These are phyloP conservation scores for Zhuliangozyma blackwelliae DNA, from an alignment of 1,139 yeast genomes.

Conservation along the genomic window DNA sequence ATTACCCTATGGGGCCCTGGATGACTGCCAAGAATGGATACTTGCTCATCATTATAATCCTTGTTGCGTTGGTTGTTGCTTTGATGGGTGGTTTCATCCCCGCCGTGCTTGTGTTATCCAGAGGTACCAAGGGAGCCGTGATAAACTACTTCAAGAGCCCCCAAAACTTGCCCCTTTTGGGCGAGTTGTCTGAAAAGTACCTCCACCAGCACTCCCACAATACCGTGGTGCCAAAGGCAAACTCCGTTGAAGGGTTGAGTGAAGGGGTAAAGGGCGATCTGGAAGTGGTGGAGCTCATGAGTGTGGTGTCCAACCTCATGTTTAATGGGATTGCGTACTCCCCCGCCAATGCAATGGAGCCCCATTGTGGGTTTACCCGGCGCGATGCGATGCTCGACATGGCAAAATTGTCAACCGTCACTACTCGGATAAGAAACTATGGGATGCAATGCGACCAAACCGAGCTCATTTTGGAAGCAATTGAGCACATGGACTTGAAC, in stretches of 20 bases:
- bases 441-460: conserved; percentile 65
- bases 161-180: conserved; percentile 6
- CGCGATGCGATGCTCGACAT: conserved; percentile 54
- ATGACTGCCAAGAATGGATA: too few relatives aligned
- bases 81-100: conserved; percentile 20
- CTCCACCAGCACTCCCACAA: not conserved
- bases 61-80: too few relatives aligned
- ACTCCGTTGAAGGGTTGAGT: conserved; percentile 17
- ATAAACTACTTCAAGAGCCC: conserved; percentile 14
- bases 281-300: conserved; percentile 29
- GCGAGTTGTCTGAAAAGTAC: conserved; percentile 8
- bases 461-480: conserved; percentile 49
- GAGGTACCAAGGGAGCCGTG: conserved; percentile 19
- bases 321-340: conserved; percentile 62
- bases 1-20: too few relatives aligned
- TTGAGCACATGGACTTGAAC: conserved; percentile 45
- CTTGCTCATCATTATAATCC: too few relatives aligned
- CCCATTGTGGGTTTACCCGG: conserved; percentile 46
- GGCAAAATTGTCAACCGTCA: conserved; percentile 52
- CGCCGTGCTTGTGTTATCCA: conserved; percentile 15
- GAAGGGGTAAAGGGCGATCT: conserved; percentile 22
- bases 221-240: not conserved
- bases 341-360: conserved; percentile 48
- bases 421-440: conserved; percentile 53
- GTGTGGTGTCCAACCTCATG: conserved; percentile 17